Evolutionary conservation across 805 yeast species (phyloP).

Genomic region (Saturnispora dispora): DNA sequence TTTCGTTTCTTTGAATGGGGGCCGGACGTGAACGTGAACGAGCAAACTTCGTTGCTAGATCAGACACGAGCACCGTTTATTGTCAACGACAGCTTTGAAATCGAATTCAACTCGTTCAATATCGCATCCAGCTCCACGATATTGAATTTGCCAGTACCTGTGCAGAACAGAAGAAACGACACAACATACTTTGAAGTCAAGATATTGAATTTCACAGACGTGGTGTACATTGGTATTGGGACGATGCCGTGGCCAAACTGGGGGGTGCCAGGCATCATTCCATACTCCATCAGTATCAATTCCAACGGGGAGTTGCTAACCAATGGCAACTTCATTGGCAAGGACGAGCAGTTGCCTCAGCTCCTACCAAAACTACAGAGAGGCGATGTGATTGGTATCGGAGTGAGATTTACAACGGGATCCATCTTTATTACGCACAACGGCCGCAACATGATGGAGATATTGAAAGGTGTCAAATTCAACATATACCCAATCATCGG

Average conservation of each 20-base stretch:
- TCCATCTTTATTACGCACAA: slow-evolving; percentile 46
- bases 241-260: slow-evolving; percentile 71
- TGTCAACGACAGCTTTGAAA: slow-evolving; percentile 28
- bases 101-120: slow-evolving; percentile 19
- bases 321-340: slow-evolving; percentile 28
- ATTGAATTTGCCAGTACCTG: slow-evolving; percentile 28
- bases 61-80: slow-evolving; percentile 18
- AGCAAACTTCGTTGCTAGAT: slow-evolving; percentile 7
- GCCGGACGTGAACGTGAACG: slow-evolving; percentile 22
- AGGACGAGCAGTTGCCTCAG: slow-evolving; percentile 33
- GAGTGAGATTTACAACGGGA: slow-evolving; percentile 40
- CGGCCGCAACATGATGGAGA: slow-evolving; percentile 45
- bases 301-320: slow-evolving; percentile 62
- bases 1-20: slow-evolving; percentile 26
- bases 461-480: slow-evolving; percentile 38
- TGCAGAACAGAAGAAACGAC: slow-evolving; percentile 33
- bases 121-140: slow-evolving; percentile 18
- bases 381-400: slow-evolving; percentile 49
- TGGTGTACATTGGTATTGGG: slow-evolving; percentile 55
- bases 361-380: slow-evolving; percentile 43
- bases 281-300: slow-evolving; percentile 65
- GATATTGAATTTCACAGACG: slow-evolving; percentile 32
- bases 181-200: slow-evolving; percentile 62
- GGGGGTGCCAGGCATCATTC: slow-evolving; percentile 64
- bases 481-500: slow-evolving; percentile 50